These are phyloP conservation scores for Corymbia calophylla DNA, from an alignment of 441 rosid species.

Conservation along the genomic window DNA sequence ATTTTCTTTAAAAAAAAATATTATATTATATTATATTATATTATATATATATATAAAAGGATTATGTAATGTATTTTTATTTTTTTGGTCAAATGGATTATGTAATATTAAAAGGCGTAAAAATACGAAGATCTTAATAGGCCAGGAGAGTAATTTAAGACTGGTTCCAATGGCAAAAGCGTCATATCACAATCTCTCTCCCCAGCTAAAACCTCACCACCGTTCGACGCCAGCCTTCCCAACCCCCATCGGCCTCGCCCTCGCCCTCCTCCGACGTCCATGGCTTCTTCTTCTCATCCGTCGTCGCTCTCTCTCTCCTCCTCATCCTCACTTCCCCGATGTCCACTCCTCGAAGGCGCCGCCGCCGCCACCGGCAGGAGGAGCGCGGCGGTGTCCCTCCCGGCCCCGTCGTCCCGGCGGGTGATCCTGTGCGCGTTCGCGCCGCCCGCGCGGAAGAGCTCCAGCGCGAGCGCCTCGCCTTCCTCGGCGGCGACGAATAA, in stretches of 20 bases:
- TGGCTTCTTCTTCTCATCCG: background rate
- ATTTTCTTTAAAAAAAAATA: too few species aligned
- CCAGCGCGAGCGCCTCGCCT: constrained; percentile 10
- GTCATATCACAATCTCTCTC: background rate
- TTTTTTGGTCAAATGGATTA: too few species aligned
- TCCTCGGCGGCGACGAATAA: constrained; percentile 17
- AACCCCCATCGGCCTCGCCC: background rate
- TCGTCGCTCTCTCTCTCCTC: constrained; percentile 46
- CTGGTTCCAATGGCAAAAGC: background rate
- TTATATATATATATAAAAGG: too few species aligned
- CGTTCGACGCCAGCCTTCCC: background rate
- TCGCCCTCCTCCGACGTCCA: background rate
- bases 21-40: too few species aligned
- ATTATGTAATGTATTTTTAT: too few species aligned
- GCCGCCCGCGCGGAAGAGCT: background rate
- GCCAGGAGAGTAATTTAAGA: background rate
- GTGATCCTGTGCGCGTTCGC: constrained; percentile 24
- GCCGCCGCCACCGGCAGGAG: constrained; percentile 5
- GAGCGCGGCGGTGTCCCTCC: background rate
- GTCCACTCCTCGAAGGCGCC: constrained; percentile 12
- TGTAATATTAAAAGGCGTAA: too few species aligned
- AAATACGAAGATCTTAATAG: background rate
- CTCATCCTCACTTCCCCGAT: constrained; percentile 42
- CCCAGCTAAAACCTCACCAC: background rate
- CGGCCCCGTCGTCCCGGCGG: background rate